phyloP scores from a whole-genome alignment of 1,284 basidiomycete species.

The Peniophora sp. region DNA sequence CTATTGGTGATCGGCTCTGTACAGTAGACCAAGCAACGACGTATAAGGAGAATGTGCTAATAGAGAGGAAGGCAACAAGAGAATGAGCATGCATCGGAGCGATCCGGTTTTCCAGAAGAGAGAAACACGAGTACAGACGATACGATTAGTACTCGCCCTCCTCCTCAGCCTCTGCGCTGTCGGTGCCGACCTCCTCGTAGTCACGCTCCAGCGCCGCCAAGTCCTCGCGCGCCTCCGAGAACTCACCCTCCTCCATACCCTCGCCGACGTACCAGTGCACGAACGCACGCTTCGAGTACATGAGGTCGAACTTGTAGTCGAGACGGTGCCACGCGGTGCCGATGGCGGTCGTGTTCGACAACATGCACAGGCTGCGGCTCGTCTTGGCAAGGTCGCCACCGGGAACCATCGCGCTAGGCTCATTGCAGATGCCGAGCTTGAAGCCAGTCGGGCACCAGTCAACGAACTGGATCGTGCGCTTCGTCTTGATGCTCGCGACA shows the following conservation, averaged over 20 bases:
- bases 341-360: slow-evolving; percentile 74
- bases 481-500: slow-evolving; percentile 93
- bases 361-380: slow-evolving; percentile 93
- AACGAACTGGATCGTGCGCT: slow-evolving; percentile 93
- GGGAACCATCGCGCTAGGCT: slow-evolving; percentile 85
- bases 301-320: slow-evolving; percentile 98
- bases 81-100: slow-evolving; percentile 1
- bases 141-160: slow-evolving; percentile 64
- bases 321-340: slow-evolving; percentile 92
- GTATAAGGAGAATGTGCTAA: background rate
- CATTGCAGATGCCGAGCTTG: slow-evolving; percentile 98
- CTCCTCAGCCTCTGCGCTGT: slow-evolving; percentile 82
- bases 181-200: slow-evolving; percentile 91
- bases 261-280: slow-evolving; percentile 95
- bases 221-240: slow-evolving; percentile 96
- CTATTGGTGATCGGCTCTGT: too few species aligned
- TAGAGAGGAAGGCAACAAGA: background rate
- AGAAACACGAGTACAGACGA: too few species aligned
- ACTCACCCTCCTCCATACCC: slow-evolving; percentile 98
- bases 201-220: slow-evolving; percentile 96
- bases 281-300: slow-evolving; percentile 90
- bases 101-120: background rate
- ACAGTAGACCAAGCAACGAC: too few species aligned
- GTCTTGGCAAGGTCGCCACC: slow-evolving; percentile 95
- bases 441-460: slow-evolving; percentile 99